These are phyloP conservation scores for Debaryomyces prosopidis DNA, from an alignment of 805 yeast species.

Conservation along the genomic window DNA sequence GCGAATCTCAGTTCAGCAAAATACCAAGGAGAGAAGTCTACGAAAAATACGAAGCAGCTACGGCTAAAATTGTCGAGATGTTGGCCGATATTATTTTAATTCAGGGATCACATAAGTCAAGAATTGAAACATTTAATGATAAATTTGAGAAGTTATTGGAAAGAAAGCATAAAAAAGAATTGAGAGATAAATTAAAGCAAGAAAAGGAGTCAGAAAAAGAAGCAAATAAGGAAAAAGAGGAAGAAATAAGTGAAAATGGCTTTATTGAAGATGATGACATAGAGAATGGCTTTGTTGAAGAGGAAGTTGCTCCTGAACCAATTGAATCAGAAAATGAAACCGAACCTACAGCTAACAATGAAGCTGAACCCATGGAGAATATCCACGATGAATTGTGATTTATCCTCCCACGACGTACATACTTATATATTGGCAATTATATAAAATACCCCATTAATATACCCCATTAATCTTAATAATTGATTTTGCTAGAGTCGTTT, in stretches of 20 bases:
- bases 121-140: constrained; percentile 25
- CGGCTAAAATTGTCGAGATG: constrained; percentile 28
- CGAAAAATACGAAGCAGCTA: constrained; percentile 23
- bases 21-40: constrained; percentile 25
- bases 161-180: constrained; percentile 33
- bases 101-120: constrained; percentile 28
- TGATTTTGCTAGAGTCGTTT: not conserved
- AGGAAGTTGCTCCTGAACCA: constrained; percentile 18
- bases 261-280: too few relatives aligned
- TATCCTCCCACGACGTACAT: not conserved
- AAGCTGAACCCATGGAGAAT: not conserved
- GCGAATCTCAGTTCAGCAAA: constrained; percentile 20
- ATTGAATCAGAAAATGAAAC: constrained; percentile 1
- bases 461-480: not conserved
- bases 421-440: not conserved
- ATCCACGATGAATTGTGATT: constrained; percentile 10
- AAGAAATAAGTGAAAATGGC: too few relatives aligned
- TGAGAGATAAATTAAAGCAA: constrained; percentile 31
- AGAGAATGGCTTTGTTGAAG: constrained; percentile 13
- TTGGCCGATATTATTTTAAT: constrained; percentile 28
- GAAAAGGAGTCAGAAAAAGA: constrained; percentile 21
- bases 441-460: not conserved
- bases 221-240: constrained; percentile 10
- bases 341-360: not conserved
- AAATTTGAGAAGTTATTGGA: constrained; percentile 28